These are phyloP conservation scores for Agrocybe chaxingu DNA, from an alignment of 768 basidiomycete genomes.

Conservation along the genomic window DNA sequence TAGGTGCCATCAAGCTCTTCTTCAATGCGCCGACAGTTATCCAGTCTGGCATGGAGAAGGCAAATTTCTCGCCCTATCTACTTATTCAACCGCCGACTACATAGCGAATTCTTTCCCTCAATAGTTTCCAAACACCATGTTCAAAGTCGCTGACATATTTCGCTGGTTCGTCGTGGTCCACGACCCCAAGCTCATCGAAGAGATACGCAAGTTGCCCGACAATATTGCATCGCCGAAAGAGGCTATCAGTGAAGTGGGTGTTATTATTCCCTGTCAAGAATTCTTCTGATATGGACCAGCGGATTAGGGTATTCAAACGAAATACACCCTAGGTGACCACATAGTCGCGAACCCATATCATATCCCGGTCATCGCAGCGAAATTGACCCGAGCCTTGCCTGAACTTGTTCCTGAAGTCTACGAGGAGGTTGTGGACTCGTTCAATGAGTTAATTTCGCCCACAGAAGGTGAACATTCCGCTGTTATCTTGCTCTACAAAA, in stretches of 20 bases:
- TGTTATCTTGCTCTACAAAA: neutral
- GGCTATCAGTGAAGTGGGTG: constrained; percentile 29
- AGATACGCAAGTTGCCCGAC: constrained; percentile 36
- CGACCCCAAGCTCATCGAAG: constrained; percentile 29
- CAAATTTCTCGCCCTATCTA: too few relatives aligned
- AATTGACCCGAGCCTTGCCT: constrained; percentile 34
- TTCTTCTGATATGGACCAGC: neutral
- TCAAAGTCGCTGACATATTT: constrained; percentile 10
- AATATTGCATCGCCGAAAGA: constrained; percentile 31
- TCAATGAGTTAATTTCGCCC: constrained; percentile 34
- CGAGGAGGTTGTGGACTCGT: constrained; percentile 40
- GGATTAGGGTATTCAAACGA: constrained; percentile 30
- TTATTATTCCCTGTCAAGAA: too few relatives aligned
- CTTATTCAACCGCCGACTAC: too few relatives aligned
- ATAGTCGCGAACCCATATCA: constrained; percentile 26
- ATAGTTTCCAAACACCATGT: constrained; percentile 12
- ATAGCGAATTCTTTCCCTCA: neutral
- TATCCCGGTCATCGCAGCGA: constrained; percentile 22
- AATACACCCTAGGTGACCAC: constrained; percentile 34
- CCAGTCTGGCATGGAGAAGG: too few relatives aligned
- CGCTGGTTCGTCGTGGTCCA: constrained; percentile 40
- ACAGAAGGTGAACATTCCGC: constrained; percentile 20
- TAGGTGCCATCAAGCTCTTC: too few relatives aligned
- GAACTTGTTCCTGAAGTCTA: constrained; percentile 34
- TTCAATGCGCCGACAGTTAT: too few relatives aligned